Evolutionary conservation across 768 basidiomycete genomes (phyloP).

Genomic region (Lentinus tigrinus): DNA sequence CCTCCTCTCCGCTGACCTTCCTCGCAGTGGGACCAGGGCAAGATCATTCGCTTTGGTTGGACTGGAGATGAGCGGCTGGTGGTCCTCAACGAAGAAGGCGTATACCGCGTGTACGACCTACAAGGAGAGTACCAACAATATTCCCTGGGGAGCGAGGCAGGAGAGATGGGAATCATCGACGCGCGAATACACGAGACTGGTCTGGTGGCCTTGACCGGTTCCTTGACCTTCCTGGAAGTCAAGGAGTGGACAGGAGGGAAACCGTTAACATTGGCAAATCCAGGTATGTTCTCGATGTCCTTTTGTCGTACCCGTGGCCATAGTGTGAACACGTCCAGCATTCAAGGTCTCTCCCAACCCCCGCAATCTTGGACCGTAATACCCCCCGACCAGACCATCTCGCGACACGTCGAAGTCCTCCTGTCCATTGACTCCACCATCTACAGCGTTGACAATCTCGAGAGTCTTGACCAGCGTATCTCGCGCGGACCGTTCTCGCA

Average conservation of each 20-base stretch:
- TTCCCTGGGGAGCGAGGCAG: constrained; percentile 79
- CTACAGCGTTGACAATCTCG: constrained; percentile 83
- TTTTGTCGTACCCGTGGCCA: neutral
- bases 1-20: neutral
- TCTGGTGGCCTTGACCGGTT: constrained; percentile 79
- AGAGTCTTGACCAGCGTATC: constrained; percentile 83
- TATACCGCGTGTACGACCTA: constrained; percentile 86
- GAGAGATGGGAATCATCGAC: constrained; percentile 80
- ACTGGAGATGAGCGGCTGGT: constrained; percentile 78
- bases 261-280: constrained; percentile 68
- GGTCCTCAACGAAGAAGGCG: constrained; percentile 88
- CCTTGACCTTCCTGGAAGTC: constrained; percentile 77
- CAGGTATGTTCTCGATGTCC: constrained; percentile 55
- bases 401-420: constrained; percentile 87
- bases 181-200: constrained; percentile 87
- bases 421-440: constrained; percentile 81
- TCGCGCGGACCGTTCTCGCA: constrained; percentile 87
- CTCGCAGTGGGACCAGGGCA: constrained; percentile 85
- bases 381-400: constrained; percentile 85
- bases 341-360: constrained; percentile 67
- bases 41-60: constrained; percentile 83
- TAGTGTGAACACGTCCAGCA: neutral
- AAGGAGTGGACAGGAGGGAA: constrained; percentile 85
- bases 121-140: constrained; percentile 84
- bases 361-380: constrained; percentile 87